Evolutionary conservation across 1,284 basidiomycete genomes (phyloP).

Genomic region (Leccinum subrobustum): DNA sequence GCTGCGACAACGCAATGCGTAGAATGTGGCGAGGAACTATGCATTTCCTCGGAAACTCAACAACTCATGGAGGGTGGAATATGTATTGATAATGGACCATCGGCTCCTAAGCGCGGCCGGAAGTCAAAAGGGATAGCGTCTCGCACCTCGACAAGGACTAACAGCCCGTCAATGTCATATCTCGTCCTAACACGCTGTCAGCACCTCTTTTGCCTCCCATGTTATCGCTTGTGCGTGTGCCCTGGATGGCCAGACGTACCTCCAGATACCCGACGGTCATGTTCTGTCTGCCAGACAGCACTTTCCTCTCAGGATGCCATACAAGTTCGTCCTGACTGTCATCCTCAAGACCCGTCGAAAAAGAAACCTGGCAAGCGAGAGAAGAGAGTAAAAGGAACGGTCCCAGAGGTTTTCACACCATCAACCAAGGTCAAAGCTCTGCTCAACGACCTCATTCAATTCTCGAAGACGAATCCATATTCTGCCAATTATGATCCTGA

Average conservation of each 20-base stretch:
- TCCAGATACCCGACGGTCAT: slow-evolving; percentile 57
- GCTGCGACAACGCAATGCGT: slow-evolving; percentile 85
- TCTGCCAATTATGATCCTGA: slow-evolving; percentile 82
- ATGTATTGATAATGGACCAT: slow-evolving; percentile 51
- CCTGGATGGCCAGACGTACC: slow-evolving; percentile 77
- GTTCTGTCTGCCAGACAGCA: slow-evolving; percentile 71
- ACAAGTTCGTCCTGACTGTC: slow-evolving; percentile 65
- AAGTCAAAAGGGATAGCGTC: slow-evolving; percentile 58
- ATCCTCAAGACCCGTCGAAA: slow-evolving; percentile 46
- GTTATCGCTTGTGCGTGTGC: slow-evolving; percentile 76
- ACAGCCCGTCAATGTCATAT: slow-evolving; percentile 56
- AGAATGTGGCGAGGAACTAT: slow-evolving; percentile 83
- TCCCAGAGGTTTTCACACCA: slow-evolving; percentile 62
- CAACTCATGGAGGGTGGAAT: slow-evolving; percentile 39
- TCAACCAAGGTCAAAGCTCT: slow-evolving; percentile 87
- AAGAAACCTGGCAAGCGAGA: slow-evolving; percentile 70
- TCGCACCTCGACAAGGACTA: slow-evolving; percentile 66
- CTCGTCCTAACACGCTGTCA: slow-evolving; percentile 88
- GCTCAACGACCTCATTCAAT: slow-evolving; percentile 70
- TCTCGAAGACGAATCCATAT: slow-evolving; percentile 77
- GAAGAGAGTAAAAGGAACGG: slow-evolving; percentile 59
- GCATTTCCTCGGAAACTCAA: slow-evolving; percentile 47
- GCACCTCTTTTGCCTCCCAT: slow-evolving; percentile 85
- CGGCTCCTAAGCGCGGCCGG: slow-evolving; percentile 57
- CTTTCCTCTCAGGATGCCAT: slow-evolving; percentile 69